Evolutionary conservation across 2,329 filamentous ascomycete species (phyloP).

Genomic region (Didymella pomorum): DNA sequence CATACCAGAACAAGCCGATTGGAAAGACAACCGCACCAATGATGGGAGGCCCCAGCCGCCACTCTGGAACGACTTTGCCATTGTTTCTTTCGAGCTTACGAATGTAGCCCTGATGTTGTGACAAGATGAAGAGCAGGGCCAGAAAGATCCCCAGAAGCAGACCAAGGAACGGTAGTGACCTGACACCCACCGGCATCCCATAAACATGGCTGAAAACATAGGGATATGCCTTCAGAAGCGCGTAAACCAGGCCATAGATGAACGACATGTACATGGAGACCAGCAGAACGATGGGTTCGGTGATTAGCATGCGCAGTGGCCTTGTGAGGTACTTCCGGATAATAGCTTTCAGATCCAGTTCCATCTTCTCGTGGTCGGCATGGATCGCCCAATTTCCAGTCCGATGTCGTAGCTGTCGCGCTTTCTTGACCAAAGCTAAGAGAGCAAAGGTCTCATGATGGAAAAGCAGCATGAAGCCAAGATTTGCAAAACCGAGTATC

Average conservation of each 20-base stretch:
- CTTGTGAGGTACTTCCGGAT: constrained; percentile 22
- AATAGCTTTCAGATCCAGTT: not conserved
- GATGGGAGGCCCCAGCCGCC: constrained; percentile 5
- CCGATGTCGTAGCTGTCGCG: not conserved
- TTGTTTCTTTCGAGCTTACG: not conserved
- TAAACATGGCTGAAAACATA: constrained; percentile 6
- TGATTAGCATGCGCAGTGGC: constrained; percentile 37
- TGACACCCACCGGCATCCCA: not conserved
- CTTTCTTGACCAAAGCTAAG: not conserved
- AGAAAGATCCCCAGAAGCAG: not conserved
- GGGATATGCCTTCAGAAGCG: constrained; percentile 7
- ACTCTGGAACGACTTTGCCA: constrained; percentile 2
- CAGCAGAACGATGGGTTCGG: constrained; percentile 36
- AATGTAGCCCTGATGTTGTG: not conserved
- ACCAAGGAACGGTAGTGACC: constrained; percentile 5
- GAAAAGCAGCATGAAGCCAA: not conserved
- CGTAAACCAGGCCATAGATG: constrained; percentile 31
- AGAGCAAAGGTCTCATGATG: constrained; percentile 4
- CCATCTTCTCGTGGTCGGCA: constrained; percentile 1
- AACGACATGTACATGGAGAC: constrained; percentile 40
- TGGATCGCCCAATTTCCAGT: constrained; percentile 12
- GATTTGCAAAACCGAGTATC: not conserved
- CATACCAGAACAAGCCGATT: constrained; percentile 8
- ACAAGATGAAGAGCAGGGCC: constrained; percentile 1
- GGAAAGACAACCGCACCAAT: constrained; percentile 5